A percentile compares a stretch with the other conserved stretches of the same genome.
Conservation (phyloP, 2,329 filamentous ascomycete species). For the Aspergillus arachidicola region DNA sequence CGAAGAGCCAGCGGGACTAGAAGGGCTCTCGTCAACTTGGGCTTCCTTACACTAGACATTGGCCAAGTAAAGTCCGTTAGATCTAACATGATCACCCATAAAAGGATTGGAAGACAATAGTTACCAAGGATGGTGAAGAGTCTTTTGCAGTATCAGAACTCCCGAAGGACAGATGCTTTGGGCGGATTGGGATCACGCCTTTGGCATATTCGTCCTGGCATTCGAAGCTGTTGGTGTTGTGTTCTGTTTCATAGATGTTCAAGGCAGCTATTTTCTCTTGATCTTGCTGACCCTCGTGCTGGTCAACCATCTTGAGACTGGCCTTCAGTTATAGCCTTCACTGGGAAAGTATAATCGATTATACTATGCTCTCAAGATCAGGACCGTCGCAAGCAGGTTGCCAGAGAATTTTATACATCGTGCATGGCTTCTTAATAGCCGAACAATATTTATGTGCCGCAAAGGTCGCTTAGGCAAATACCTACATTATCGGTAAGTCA, state of each 20-base stretch:
- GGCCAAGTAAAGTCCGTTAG: neutral
- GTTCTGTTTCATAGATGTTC: neutral
- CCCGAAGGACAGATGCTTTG: neutral
- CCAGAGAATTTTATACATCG: neutral
- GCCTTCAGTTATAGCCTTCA: neutral
- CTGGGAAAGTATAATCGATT: neutral
- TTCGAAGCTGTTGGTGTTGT: neutral
- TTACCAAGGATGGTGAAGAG: neutral
- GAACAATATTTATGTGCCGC: neutral
- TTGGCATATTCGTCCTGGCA: neutral
- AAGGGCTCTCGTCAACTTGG: neutral
- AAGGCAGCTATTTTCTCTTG: neutral
- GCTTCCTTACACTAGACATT: neutral
- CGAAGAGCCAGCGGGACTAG: neutral
- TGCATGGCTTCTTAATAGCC: neutral
- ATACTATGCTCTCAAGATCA: neutral
- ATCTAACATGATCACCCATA: neutral
- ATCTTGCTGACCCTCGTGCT: neutral
- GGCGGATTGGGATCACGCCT: neutral
- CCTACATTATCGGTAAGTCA: neutral
- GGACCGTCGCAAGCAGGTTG: neutral
- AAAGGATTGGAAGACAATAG: neutral
- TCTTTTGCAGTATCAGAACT: neutral
- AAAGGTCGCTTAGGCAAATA: neutral
- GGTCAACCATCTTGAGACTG: neutral